phyloP scores from a whole-genome alignment of 768 basidiomycete species.

The Leucocoprinus birnbaumii region DNA sequence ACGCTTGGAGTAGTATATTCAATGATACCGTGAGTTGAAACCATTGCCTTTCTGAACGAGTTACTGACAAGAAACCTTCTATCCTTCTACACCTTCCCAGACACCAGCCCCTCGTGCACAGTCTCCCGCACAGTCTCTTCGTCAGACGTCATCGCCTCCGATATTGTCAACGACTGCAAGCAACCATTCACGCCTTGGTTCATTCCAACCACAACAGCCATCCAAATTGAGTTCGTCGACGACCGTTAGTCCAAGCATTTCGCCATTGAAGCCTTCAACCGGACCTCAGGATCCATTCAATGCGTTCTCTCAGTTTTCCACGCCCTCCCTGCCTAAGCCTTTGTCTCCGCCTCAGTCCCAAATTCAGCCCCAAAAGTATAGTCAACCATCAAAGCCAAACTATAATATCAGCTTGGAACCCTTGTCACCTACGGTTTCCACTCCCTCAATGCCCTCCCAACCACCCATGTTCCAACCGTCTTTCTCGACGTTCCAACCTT shows the following conservation, averaged over 20 bases:
- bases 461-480: slow-evolving; percentile 10
- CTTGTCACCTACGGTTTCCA: slow-evolving; percentile 11
- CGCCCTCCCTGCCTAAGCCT: background rate
- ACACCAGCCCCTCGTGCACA: slow-evolving; percentile 9
- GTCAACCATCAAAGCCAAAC: slow-evolving; percentile 22
- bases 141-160: slow-evolving; percentile 18
- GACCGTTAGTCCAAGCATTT: slow-evolving; percentile 19
- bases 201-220: slow-evolving; percentile 34
- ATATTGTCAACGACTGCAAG: slow-evolving; percentile 13
- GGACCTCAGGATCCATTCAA: background rate
- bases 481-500: slow-evolving; percentile 12
- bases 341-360: slow-evolving; percentile 9
- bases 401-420: slow-evolving; percentile 25
- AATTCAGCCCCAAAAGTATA: slow-evolving; percentile 16
- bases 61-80: background rate
- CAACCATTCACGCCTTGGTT: slow-evolving; percentile 12
- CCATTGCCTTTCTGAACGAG: background rate
- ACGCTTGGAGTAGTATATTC: slow-evolving; percentile 83
- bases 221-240: slow-evolving; percentile 38
- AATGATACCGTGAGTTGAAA: slow-evolving; percentile 28
- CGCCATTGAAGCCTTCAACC: slow-evolving; percentile 4
- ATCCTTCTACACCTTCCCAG: slow-evolving; percentile 10
- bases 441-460: slow-evolving; percentile 13
- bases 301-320: background rate
- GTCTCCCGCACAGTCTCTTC: slow-evolving; percentile 2